These are phyloP conservation scores for Nakazawaea pomicola DNA, from an alignment of 805 yeast species.

Conservation along the genomic window DNA sequence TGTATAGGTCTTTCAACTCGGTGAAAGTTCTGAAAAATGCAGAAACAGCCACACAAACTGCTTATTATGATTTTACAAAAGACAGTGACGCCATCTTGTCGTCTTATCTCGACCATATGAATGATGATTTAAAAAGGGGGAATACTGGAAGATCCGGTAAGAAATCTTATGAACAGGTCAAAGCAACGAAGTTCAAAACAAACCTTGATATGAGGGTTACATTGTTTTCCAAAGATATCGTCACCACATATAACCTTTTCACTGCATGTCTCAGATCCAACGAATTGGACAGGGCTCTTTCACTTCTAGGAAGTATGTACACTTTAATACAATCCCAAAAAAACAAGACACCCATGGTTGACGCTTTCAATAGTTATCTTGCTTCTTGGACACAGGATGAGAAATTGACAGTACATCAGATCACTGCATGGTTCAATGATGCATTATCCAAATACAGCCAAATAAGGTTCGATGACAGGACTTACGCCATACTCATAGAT, in stretches of 20 bases:
- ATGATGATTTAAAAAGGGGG: background rate
- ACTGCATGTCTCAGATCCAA: conserved; percentile 72
- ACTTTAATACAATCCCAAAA: conserved; percentile 21
- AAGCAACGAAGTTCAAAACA: background rate
- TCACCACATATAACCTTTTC: conserved; percentile 67
- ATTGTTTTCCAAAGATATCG: conserved; percentile 46
- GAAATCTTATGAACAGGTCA: conserved; percentile 5
- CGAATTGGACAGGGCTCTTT: conserved; percentile 65
- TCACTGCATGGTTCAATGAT: conserved; percentile 35
- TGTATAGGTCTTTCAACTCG: background rate
- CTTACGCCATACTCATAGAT: conserved; percentile 55
- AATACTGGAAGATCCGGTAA: too few relatives aligned
- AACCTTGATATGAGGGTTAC: conserved; percentile 2
- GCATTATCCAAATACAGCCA: conserved; percentile 27
- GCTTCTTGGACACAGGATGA: conserved; percentile 33
- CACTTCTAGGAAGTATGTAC: conserved; percentile 58
- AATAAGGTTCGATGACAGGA: conserved; percentile 44
- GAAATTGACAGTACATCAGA: conserved; percentile 33
- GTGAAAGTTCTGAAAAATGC: background rate
- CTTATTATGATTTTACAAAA: background rate
- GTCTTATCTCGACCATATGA: conserved; percentile 4
- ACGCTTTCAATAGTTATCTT: conserved; percentile 10
- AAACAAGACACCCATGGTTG: conserved; percentile 12
- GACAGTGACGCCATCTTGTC: background rate
- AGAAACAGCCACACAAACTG: background rate